phyloP scores from a whole-genome alignment of 2,329 filamentous ascomycete genomes.

The Metarhizium guizhouense region DNA sequence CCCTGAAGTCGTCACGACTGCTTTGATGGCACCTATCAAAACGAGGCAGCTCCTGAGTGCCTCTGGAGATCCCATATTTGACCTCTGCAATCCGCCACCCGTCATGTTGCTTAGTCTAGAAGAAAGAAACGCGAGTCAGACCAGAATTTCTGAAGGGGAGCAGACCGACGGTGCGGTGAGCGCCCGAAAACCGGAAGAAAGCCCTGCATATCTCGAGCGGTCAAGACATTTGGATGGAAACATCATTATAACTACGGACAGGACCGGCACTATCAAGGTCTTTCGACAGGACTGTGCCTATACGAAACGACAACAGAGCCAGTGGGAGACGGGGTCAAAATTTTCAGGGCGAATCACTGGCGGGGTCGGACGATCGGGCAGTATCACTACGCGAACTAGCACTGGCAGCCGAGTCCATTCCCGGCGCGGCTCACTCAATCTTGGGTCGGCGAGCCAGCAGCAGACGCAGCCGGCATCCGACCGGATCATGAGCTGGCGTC shows the following conservation, averaged over 20 bases:
- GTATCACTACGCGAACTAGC: slow-evolving; percentile 45
- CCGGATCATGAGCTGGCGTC: slow-evolving; percentile 81
- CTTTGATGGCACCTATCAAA: slow-evolving; percentile 71
- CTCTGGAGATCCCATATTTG: slow-evolving; percentile 89
- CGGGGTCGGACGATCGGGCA: slow-evolving; percentile 50
- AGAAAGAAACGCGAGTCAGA: slow-evolving; percentile 42
- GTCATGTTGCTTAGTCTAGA: slow-evolving; percentile 70
- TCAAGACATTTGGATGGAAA: slow-evolving; percentile 72
- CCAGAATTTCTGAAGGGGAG: slow-evolving; percentile 26
- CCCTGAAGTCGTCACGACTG: slow-evolving; percentile 79
- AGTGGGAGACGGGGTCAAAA: slow-evolving; percentile 68
- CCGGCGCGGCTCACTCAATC: slow-evolving; percentile 43
- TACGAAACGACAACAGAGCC: slow-evolving; percentile 64
- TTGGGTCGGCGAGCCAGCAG: slow-evolving; percentile 16
- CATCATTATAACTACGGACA: slow-evolving; percentile 87
- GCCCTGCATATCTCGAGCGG: slow-evolving; percentile 68
- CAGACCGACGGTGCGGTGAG: slow-evolving; percentile 23
- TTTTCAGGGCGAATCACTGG: slow-evolving; percentile 59
- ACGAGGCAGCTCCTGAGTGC: slow-evolving; percentile 69
- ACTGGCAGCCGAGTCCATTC: slow-evolving; percentile 38
- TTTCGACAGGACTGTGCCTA: slow-evolving; percentile 92
- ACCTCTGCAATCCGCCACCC: slow-evolving; percentile 90
- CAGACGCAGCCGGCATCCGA: slow-evolving; percentile 44
- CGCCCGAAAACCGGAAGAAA: slow-evolving; percentile 50
- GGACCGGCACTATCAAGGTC: slow-evolving; percentile 81